A percentile compares a stretch with the other conserved stretches of the same genome.
Conservation (phyloP, 208 protist species). For the Lotmaria passim region DNA sequence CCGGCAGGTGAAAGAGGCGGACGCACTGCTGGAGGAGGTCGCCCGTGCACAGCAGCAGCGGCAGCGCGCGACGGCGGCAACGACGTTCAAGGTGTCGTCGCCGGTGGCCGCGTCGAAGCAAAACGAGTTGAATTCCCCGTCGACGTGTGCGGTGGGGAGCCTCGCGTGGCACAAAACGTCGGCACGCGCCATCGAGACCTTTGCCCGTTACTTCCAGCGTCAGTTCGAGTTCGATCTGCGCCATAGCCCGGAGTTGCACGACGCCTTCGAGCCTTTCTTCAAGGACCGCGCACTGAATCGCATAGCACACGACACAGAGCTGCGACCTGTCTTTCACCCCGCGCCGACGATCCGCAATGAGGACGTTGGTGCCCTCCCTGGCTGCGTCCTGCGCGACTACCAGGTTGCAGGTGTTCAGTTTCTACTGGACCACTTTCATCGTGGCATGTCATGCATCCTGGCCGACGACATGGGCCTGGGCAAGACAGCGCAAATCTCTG, state of each 20-base stretch:
- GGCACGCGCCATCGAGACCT: conserved; percentile 31
- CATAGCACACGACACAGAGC: conserved; percentile 31
- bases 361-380: conserved; percentile 39
- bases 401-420: conserved; percentile 98
- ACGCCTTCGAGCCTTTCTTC: conserved; percentile 82
- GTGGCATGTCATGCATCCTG: conserved; percentile 90
- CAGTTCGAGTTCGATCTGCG: conserved; percentile 78
- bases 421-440: conserved; percentile 88
- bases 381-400: conserved; percentile 88
- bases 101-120: background rate
- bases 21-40: conserved; percentile 30
- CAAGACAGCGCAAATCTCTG: conserved; percentile 97
- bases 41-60: conserved; percentile 15
- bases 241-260: conserved; percentile 43
- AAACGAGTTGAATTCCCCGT: background rate
- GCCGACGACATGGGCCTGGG: conserved; percentile 98
- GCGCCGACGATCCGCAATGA: conserved; percentile 35
- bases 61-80: conserved; percentile 9
- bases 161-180: conserved; percentile 63
- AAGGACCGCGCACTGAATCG: conserved; percentile 50
- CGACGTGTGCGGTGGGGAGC: conserved; percentile 36
- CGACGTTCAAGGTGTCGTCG: background rate
- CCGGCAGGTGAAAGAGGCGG: conserved; percentile 37
- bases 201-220: conserved; percentile 55
- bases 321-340: conserved; percentile 44